Base-by-base conservation (phyloP, 2,329 filamentous ascomycete species). In the Phoma sp. region DNA sequence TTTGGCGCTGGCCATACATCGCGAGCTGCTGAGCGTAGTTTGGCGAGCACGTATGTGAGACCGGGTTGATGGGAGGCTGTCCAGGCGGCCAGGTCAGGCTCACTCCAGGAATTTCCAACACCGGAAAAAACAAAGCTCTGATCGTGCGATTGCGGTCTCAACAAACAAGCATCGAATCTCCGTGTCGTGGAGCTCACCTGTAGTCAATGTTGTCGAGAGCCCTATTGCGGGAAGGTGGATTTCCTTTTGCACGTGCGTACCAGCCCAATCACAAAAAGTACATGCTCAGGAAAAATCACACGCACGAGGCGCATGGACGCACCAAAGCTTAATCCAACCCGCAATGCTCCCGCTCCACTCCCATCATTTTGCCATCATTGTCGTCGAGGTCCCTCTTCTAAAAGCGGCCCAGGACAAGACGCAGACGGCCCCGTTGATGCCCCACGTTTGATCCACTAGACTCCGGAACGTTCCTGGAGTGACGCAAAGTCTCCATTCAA, bases 341-440 rank as follows among this genome's bases (percentile, higher is more conserved):
- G 27, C 51, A 25, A 27, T 35, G 38, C 32, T 50, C 46, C 52
- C 46, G 46, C 35, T 50, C 45, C 52, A 36, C 46, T 37, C 27
- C 22, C 27, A 49, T 21, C 33, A 40, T 31, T 17, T 10, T 35
- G 24, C 43, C 21, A 43, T 29, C 9, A 7, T 22, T 31, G 41
- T 50, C 22, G 45, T 50, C 37, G 36, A 50, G 41, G 31, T 45
- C 45, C 45, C 46, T 55, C 41, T 45, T 40, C 41, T 41, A 50
- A 55, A 50, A 55, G 46, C 46, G 46, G 46, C 45, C 36, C 52
- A 36, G 35, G 37, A 33, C 46, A 55, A 41, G 46, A 55, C 24
- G 52, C 45, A 55, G 36, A 32, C 38, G 40, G 46, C 41, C 45
- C 52, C 52, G 21, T 49, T 50, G 29, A 36, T 24, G 49, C 40